phyloP scores from a whole-genome alignment of 108 stramenopile species.

The Mediolabrus comicus region DNA sequence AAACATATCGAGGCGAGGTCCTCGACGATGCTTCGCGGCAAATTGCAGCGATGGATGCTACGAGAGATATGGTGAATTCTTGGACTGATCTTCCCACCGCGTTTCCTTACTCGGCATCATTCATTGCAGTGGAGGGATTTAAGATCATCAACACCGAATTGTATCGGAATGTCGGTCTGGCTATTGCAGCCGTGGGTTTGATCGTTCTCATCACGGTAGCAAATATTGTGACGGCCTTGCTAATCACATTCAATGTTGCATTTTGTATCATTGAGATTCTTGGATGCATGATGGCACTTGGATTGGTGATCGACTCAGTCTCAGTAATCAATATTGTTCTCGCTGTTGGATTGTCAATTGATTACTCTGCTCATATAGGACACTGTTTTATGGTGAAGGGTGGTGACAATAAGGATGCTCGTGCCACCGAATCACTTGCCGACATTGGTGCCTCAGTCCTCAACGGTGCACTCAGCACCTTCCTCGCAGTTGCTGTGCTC shows the following conservation, averaged over 20 bases:
- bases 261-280: slow-evolving; percentile 80
- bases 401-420: slow-evolving; percentile 57
- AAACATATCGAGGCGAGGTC: slow-evolving; percentile 34
- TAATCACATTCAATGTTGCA: slow-evolving; percentile 72
- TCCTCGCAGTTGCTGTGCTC: slow-evolving; percentile 76
- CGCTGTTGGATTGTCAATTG: slow-evolving; percentile 84
- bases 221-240: slow-evolving; percentile 53
- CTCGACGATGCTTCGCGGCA: slow-evolving; percentile 68
- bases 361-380: slow-evolving; percentile 84
- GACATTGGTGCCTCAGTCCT: slow-evolving; percentile 79
- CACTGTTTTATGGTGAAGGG: slow-evolving; percentile 71
- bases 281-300: slow-evolving; percentile 82
- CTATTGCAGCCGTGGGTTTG: slow-evolving; percentile 55
- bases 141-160: slow-evolving; percentile 58
- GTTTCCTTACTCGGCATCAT: slow-evolving; percentile 48
- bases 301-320: slow-evolving; percentile 77
- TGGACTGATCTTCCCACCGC: slow-evolving; percentile 48
- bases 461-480: slow-evolving; percentile 74
- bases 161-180: slow-evolving; percentile 58
- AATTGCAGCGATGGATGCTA: slow-evolving; percentile 69
- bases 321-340: slow-evolving; percentile 84
- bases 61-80: slow-evolving; percentile 45
- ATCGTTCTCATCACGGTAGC: slow-evolving; percentile 70
- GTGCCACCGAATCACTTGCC: slow-evolving; percentile 57
- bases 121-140: slow-evolving; percentile 63